phyloP scores from a whole-genome alignment of 192 early-diverging fungal species.

The Coemansia sp. region DNA sequence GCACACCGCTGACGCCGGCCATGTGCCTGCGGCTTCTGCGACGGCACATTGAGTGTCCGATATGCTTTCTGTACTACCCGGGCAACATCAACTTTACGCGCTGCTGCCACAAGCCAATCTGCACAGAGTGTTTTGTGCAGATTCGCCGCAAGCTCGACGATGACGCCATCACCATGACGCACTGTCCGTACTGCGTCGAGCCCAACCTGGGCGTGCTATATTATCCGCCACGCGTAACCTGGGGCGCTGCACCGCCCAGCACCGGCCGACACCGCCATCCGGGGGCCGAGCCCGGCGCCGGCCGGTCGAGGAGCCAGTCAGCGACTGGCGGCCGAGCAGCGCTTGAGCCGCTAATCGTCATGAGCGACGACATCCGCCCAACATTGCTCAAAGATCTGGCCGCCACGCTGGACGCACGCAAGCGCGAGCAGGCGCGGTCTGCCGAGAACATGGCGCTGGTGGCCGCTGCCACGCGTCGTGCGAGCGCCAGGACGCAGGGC shows the following conservation, averaged over 20 bases:
- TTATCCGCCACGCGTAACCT: slow-evolving; percentile 30
- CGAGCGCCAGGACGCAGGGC: slow-evolving; percentile 19
- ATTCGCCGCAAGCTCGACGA: slow-evolving; percentile 79
- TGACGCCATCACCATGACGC: slow-evolving; percentile 59
- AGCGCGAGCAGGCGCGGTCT: slow-evolving; percentile 22
- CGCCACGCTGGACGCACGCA: slow-evolving; percentile 13
- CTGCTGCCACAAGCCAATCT: slow-evolving; percentile 94
- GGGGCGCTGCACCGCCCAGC: neutral
- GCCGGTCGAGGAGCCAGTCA: slow-evolving; percentile 35
- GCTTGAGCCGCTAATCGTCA: slow-evolving; percentile 55
- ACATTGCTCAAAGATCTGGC: slow-evolving; percentile 15
- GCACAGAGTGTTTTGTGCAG: slow-evolving; percentile 97
- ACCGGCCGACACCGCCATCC: neutral
- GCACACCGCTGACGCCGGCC: neutral
- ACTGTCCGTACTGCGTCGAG: slow-evolving; percentile 87
- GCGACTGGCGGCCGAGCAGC: slow-evolving; percentile 56
- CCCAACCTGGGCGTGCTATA: slow-evolving; percentile 84
- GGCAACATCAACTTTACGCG: slow-evolving; percentile 87
- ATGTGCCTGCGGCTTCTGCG: slow-evolving; percentile 25
- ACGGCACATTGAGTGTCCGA: slow-evolving; percentile 84
- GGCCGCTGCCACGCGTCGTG: slow-evolving; percentile 35
- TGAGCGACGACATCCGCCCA: slow-evolving; percentile 55
- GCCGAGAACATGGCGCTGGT: slow-evolving; percentile 38
- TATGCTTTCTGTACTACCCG: slow-evolving; percentile 94
- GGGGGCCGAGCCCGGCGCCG: neutral